A percentile compares a stretch with the other conserved stretches of the same genome.
Conservation (phyloP, 2,329 filamentous ascomycete species). For the Penicillium sp. region DNA sequence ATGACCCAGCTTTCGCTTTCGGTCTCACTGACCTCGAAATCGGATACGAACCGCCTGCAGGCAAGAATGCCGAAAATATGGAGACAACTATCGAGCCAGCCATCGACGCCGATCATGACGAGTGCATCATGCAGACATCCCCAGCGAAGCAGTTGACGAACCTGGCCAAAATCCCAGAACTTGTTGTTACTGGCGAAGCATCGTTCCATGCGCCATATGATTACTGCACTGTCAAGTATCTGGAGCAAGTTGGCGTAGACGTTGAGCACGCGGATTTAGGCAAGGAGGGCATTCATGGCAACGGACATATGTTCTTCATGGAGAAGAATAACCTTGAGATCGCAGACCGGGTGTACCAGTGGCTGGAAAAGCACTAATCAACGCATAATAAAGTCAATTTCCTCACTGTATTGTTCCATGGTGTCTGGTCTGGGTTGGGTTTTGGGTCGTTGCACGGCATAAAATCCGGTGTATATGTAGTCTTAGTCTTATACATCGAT, state of each 20-base stretch:
- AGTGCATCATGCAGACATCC: constrained; percentile 43
- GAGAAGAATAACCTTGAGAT: constrained; percentile 26
- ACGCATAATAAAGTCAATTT: not conserved
- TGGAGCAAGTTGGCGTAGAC: constrained; percentile 53
- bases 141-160: constrained; percentile 50
- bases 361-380: constrained; percentile 1
- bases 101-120: constrained; percentile 5
- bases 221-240: constrained; percentile 54
- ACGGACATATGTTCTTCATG: constrained; percentile 52
- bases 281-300: constrained; percentile 50
- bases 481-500: no score
- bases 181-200: constrained; percentile 55
- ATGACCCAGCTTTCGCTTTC: constrained; percentile 12
- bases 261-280: constrained; percentile 50
- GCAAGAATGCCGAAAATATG: constrained; percentile 15
- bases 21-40: constrained; percentile 25
- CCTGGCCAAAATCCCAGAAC: constrained; percentile 49
- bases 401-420: not conserved
- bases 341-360: constrained; percentile 2
- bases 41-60: constrained; percentile 13
- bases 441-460: no score
- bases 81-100: constrained; percentile 3
- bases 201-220: constrained; percentile 58
- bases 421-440: not conserved
- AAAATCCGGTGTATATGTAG: no score